Evolutionary conservation across 768 basidiomycete genomes (phyloP).

Genomic region (Boletales sp.): DNA sequence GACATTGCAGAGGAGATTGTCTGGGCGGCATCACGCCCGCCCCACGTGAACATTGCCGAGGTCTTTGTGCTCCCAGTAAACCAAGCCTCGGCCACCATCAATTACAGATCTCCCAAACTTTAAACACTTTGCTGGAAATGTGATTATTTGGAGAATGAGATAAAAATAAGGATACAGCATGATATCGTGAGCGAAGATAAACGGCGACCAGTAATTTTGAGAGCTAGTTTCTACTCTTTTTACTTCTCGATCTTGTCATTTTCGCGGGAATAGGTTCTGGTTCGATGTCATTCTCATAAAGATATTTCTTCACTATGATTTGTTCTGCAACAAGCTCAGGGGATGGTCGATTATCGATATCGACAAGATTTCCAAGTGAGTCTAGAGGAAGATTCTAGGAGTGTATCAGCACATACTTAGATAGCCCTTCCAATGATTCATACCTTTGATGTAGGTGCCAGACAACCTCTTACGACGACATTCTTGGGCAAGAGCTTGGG

Average conservation of each 20-base stretch:
- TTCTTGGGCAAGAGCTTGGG: slow-evolving; percentile 42
- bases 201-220: neutral
- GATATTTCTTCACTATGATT: slow-evolving; percentile 70
- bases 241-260: slow-evolving; percentile 55
- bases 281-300: slow-evolving; percentile 71
- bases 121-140: slow-evolving; percentile 2
- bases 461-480: slow-evolving; percentile 54
- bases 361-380: slow-evolving; percentile 65
- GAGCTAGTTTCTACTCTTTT: slow-evolving; percentile 41
- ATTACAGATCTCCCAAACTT: slow-evolving; percentile 42
- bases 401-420: slow-evolving; percentile 3
- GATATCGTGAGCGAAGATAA: slow-evolving; percentile 21
- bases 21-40: slow-evolving; percentile 89
- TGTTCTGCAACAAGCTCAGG: slow-evolving; percentile 59
- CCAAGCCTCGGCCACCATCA: slow-evolving; percentile 67
- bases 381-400: slow-evolving; percentile 59
- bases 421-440: slow-evolving; percentile 6
- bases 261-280: slow-evolving; percentile 34
- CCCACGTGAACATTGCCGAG: slow-evolving; percentile 90
- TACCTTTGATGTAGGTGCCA: slow-evolving; percentile 68
- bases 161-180: slow-evolving; percentile 32
- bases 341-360: slow-evolving; percentile 50
- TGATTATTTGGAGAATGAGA: neutral
- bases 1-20: slow-evolving; percentile 98
- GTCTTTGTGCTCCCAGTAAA: slow-evolving; percentile 74